Evolutionary conservation across 805 yeast genomes (phyloP).

Genomic region (Debaryomyces hansenii): DNA sequence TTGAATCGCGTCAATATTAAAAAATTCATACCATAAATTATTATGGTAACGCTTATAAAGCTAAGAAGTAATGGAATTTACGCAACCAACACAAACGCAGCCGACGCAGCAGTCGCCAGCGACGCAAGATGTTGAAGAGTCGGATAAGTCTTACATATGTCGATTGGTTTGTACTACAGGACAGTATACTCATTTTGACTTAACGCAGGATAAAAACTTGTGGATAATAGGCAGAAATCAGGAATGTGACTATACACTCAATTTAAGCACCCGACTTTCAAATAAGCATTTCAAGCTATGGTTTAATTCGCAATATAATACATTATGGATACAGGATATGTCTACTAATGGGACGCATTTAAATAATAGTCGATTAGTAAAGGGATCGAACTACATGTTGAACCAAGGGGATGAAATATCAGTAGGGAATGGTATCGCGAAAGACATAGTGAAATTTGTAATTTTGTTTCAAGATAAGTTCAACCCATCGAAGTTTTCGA

Average conservation of each 20-base stretch:
- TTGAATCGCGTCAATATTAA: neutral
- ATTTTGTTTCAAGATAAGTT: constrained; percentile 47
- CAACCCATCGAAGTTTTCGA: constrained; percentile 31
- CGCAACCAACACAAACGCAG: constrained; percentile 35
- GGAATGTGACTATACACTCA: constrained; percentile 63
- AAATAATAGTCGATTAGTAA: constrained; percentile 70
- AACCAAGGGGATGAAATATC: constrained; percentile 93
- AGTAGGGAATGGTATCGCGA: constrained; percentile 81
- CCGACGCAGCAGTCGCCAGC: constrained; percentile 40
- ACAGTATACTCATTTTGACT: constrained; percentile 48
- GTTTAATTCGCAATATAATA: constrained; percentile 57
- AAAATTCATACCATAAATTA: neutral
- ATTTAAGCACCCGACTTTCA: constrained; percentile 62
- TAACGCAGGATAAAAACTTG: constrained; percentile 35
- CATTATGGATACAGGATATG: constrained; percentile 65
- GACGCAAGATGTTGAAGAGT: constrained; percentile 21
- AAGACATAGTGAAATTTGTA: constrained; percentile 59
- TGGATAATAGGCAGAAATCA: constrained; percentile 80
- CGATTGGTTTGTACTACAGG: constrained; percentile 63
- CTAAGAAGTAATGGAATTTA: constrained; percentile 15
- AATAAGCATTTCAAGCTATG: constrained; percentile 73
- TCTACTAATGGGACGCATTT: constrained; percentile 94
- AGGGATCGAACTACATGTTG: constrained; percentile 75
- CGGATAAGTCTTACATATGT: constrained; percentile 41
- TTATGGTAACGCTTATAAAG: neutral